phyloP scores from a whole-genome alignment of 331 rosid genomes.

The Erythrophleum ivorense region DNA sequence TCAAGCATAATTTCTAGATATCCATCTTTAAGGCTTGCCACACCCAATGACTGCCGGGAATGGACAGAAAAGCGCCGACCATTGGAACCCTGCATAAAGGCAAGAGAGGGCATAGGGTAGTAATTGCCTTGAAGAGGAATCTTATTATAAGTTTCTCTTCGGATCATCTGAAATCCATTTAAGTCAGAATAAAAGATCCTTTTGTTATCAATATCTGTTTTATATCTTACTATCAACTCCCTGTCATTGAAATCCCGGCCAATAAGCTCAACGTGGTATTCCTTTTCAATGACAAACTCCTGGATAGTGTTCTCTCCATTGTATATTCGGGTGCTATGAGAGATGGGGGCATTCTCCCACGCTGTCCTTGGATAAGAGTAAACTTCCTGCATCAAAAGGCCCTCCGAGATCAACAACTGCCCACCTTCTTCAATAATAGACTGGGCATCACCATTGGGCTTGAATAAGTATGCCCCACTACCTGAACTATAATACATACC shows the following conservation, averaged over 20 bases:
- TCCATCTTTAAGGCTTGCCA: conserved; percentile 89
- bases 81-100: conserved; percentile 80
- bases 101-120: conserved; percentile 95
- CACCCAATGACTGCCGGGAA: conserved; percentile 90
- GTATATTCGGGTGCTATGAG: conserved; percentile 93
- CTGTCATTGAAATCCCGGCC: conserved; percentile 70
- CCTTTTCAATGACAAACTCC: conserved; percentile 84
- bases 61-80: conserved; percentile 90
- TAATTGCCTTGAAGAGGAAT: conserved; percentile 97
- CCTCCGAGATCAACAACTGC: conserved; percentile 70
- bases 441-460: conserved; percentile 79
- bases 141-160: conserved; percentile 92
- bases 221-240: conserved; percentile 90
- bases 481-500: conserved; percentile 79
- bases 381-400: conserved; percentile 89
- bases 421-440: conserved; percentile 73
- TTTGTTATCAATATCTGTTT: conserved; percentile 79
- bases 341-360: conserved; percentile 77
- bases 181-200: conserved; percentile 83
- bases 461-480: conserved; percentile 88
- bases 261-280: conserved; percentile 90
- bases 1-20: conserved; percentile 99
- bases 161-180: conserved; percentile 97
- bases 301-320: conserved; percentile 70
- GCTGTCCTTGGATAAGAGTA: conserved; percentile 81